phyloP scores from a whole-genome alignment of 169 alveolate genomes.

The Cystoisospora suis region DNA sequence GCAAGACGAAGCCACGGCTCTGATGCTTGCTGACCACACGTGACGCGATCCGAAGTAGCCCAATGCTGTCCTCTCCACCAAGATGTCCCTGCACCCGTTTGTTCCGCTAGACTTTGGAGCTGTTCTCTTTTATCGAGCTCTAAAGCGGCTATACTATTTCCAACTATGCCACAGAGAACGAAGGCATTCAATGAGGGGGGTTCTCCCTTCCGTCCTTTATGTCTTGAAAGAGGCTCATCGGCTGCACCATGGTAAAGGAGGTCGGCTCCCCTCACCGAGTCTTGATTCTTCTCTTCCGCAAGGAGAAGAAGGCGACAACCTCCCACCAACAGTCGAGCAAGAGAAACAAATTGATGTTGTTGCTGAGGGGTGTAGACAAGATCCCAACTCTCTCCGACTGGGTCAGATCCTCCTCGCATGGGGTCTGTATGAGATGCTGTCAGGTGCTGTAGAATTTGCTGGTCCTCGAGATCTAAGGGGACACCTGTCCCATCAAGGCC shows the following conservation, averaged over 20 bases:
- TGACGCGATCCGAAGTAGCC: background rate
- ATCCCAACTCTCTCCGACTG: no score
- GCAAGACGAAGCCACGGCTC: background rate
- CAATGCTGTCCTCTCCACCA: background rate
- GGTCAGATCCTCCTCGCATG: no score
- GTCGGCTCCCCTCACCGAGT: no score
- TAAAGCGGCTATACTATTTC: background rate
- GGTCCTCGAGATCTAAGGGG: no score
- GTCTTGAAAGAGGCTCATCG: no score
- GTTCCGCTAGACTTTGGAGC: background rate
- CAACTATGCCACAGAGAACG: background rate
- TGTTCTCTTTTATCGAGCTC: background rate
- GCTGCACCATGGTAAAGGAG: no score
- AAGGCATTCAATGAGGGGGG: background rate
- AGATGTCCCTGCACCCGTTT: background rate
- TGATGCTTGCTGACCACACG: background rate
- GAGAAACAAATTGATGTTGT: background rate
- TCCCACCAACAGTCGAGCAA: background rate
- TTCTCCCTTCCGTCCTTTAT: no score
- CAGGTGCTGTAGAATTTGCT: no score
- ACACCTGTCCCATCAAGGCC: no score
- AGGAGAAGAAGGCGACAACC: background rate
- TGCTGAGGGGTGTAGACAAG: background rate
- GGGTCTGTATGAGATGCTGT: no score
- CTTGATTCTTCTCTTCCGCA: background rate